A percentile compares a stretch with the other conserved stretches of the same genome.
These are phyloP conservation scores for Botrytis elliptica DNA, from an alignment of 2,329 filamentous ascomycete species.

Conservation along the genomic window DNA sequence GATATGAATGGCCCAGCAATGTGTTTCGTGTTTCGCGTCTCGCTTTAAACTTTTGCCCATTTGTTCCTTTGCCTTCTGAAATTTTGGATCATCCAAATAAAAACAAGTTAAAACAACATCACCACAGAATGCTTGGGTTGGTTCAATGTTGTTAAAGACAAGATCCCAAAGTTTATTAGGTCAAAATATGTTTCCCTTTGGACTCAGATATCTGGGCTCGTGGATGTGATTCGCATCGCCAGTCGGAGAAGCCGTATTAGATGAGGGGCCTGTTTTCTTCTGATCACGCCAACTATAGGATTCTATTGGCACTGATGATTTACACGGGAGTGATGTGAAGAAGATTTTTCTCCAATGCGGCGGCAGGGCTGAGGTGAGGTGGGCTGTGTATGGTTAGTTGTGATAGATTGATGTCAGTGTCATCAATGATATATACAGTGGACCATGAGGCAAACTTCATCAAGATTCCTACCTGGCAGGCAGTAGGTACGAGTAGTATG, in stretches of 20 bases:
- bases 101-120: slow-evolving; percentile 2
- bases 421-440: background rate
- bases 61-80: background rate
- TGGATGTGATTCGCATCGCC: slow-evolving; percentile 17
- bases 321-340: background rate
- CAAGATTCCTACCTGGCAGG: no score
- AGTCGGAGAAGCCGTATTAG: slow-evolving; percentile 27
- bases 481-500: background rate
- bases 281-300: background rate
- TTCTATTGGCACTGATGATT: background rate
- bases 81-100: background rate
- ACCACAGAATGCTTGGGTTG: background rate
- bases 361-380: slow-evolving; percentile 8
- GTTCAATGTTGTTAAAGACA: slow-evolving; percentile 18
- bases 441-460: background rate
- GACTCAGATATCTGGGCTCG: slow-evolving; percentile 21
- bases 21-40: slow-evolving; percentile 31
- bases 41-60: slow-evolving; percentile 21
- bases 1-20: slow-evolving; percentile 31
- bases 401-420: background rate
- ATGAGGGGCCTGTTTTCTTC: slow-evolving; percentile 5
- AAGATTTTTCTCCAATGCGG: background rate
- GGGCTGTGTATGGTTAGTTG: slow-evolving; percentile 9
- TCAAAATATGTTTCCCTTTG: slow-evolving; percentile 20
- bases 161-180: slow-evolving; percentile 24